phyloP scores from a whole-genome alignment of 2,329 filamentous ascomycete species.

The Rhynchosporium agropyri region DNA sequence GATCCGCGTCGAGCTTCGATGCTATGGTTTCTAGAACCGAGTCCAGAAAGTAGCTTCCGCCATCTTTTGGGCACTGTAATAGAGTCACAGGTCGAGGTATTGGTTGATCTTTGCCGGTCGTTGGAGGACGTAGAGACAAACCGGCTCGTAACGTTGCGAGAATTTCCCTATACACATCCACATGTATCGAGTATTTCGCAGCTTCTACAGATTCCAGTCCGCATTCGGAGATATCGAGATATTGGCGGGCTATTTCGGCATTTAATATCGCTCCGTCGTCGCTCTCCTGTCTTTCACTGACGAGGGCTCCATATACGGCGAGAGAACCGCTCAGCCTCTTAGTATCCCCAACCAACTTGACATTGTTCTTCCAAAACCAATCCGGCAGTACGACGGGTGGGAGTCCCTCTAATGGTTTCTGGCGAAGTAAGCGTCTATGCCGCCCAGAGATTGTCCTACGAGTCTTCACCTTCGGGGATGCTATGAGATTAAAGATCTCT shows the following conservation, averaged over 20 bases:
- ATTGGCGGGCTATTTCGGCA: conserved; percentile 13
- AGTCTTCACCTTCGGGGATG: conserved; percentile 26
- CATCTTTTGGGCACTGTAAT: conserved; percentile 60
- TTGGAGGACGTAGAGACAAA: conserved; percentile 48
- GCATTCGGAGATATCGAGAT: conserved; percentile 23
- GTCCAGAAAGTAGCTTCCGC: conserved; percentile 58
- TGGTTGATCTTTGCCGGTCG: conserved; percentile 46
- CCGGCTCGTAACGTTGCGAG: conserved; percentile 54
- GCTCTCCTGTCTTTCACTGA: conserved; percentile 2
- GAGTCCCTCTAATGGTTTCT: conserved; percentile 42
- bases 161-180: conserved; percentile 44
- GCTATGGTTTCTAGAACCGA: conserved; percentile 66
- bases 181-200: conserved; percentile 39
- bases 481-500: conserved; percentile 17
- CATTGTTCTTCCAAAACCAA: conserved; percentile 57
- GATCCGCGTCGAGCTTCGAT: conserved; percentile 61
- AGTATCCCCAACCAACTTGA: conserved; percentile 42
- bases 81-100: conserved; percentile 56
- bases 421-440: conserved; percentile 27
- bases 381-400: conserved; percentile 58
- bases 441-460: conserved; percentile 30
- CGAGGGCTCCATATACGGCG: conserved; percentile 28
- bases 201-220: conserved; percentile 26
- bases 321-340: conserved; percentile 28
- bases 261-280: conserved; percentile 18